Base-by-base conservation (phyloP, 495 filamentous ascomycete species). In the Aspergillus biplanus region DNA sequence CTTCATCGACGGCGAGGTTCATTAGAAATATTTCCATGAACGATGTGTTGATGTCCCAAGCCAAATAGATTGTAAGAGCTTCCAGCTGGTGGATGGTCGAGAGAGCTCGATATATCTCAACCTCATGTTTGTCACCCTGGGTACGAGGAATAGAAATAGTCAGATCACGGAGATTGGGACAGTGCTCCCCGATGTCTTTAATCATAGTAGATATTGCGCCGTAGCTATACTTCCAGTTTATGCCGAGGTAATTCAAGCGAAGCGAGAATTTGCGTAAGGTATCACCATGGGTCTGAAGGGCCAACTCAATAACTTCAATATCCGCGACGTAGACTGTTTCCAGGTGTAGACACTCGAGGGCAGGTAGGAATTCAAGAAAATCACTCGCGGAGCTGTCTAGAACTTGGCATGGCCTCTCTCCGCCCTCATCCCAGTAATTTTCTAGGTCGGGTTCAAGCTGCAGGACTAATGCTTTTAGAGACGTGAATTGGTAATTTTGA, bases 1-100 rank as follows among this genome's bases (percentile, higher is more conserved):
- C 37, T 34, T 59, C 57, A 52, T 59, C 57, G 32, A 59, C 16
- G 47, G 57, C 57, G 21, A 59, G 21, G 39, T 59, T 59, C 1
- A 52, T 49, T 2, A 27, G 21, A 21, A 52, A 49, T 11, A 16
- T 31, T 0, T 49, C n/a, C n/a, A 15, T 13, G 21, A 42, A 31
- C 33, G 15, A 31, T 4, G 33, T 16, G 12, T 7, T 33, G 31
- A 0, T n/a, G 46, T 27, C 18, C 35, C 33, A 32, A 52, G 8
- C 6, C 2, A 49, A 49, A 49, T 27, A 4, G 2, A 59, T 31
- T 5, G 57, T 52, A 15, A 59, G 57, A 27, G 33, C 11, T 27
- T 18, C 31, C 32, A 59, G 3, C 12, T 33, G 35, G 46, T 32
- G 0, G 16, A 52, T 39, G 15, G 33, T 31, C 8, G 11, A 18